Evolutionary conservation across 202 grass and related monocot species (phyloP).

Genomic region (Saccharum hybrid): DNA sequence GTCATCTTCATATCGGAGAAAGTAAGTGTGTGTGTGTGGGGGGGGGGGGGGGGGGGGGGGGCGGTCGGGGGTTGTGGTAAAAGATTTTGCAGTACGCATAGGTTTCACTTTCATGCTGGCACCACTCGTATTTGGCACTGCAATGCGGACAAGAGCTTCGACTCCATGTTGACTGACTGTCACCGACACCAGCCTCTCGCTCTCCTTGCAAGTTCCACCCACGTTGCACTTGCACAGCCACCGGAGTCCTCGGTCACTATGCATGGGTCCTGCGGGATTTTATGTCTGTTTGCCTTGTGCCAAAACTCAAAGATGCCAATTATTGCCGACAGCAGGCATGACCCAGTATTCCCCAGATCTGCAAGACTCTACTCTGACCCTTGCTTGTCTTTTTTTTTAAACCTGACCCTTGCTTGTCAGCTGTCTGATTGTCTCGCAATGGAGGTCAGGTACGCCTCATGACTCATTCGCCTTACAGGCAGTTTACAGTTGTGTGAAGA

Average conservation of each 20-base stretch:
- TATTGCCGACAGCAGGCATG: constrained; percentile 20
- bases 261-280: constrained; percentile 1
- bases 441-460: neutral
- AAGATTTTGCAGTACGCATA: neutral
- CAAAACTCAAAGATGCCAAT: neutral
- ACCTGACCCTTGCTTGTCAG: neutral
- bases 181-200: constrained; percentile 15
- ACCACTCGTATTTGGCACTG: neutral
- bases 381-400: neutral
- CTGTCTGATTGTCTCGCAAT: too few species aligned
- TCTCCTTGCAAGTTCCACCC: neutral
- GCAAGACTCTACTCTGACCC: neutral
- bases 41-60: neutral
- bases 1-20: neutral
- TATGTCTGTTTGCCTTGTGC: neutral
- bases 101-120: neutral
- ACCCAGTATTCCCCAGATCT: neutral
- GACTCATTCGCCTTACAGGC: too few species aligned
- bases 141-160: neutral
- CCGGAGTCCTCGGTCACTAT: neutral
- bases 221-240: neutral
- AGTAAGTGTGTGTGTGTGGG: neutral
- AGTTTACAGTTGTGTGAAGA: neutral
- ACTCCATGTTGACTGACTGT: neutral
- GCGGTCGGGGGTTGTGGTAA: too few species aligned